A percentile compares a stretch with the other conserved stretches of the same genome.
Evolutionary conservation across 192 early-diverging fungal species (phyloP).

Genomic region (Phycomyces nitens): DNA sequence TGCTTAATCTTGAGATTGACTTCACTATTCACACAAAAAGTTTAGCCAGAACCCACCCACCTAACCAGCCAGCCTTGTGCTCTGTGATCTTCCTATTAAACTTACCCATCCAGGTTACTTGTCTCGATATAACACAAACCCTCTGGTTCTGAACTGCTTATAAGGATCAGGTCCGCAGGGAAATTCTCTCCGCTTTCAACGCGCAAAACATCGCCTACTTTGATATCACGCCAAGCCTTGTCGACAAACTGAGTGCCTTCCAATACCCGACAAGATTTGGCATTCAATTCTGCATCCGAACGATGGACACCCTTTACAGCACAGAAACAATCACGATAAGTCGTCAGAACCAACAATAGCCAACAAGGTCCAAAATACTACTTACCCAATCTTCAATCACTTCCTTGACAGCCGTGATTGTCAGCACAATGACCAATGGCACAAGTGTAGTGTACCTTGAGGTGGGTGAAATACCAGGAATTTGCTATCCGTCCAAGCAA

Average conservation of each 20-base stretch:
- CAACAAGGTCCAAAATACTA: neutral
- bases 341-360: neutral
- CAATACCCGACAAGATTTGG: conserved; percentile 58
- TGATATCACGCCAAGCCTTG: conserved; percentile 75
- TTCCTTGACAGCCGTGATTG: conserved; percentile 92
- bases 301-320: conserved; percentile 43
- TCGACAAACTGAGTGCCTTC: conserved; percentile 65
- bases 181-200: conserved; percentile 86
- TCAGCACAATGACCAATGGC: conserved; percentile 79
- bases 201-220: conserved; percentile 91
- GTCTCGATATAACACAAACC: conserved; percentile 98
- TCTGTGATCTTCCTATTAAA: no score
- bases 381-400: conserved; percentile 82
- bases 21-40: conserved; percentile 54
- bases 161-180: conserved; percentile 86
- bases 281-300: conserved; percentile 73
- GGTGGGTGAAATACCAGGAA: conserved; percentile 89
- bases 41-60: no score
- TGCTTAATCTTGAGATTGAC: conserved; percentile 98
- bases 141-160: conserved; percentile 92
- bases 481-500: conserved; percentile 66
- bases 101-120: conserved; percentile 90
- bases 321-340: neutral
- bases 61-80: no score
- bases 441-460: conserved; percentile 85